A percentile compares a stretch with the other conserved stretches of the same genome.
Conservation (phyloP, 2,329 filamentous ascomycete species). For the Graphilbum sp. region DNA sequence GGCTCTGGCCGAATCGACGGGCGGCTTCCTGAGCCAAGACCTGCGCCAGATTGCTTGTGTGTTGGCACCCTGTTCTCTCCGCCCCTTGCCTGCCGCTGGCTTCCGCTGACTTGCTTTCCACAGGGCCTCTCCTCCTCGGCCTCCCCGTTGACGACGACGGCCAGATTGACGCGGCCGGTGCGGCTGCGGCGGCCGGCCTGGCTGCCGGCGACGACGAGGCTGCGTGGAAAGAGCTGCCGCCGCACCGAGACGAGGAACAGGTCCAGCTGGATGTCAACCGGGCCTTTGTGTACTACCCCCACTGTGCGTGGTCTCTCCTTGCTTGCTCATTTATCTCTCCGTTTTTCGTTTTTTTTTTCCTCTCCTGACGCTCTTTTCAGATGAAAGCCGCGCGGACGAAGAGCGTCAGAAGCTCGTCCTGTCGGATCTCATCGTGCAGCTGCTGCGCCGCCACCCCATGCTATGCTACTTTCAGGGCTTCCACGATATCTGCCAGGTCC, state of each 20-base stretch:
- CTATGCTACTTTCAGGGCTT: constrained; percentile 97
- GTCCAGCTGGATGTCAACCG: constrained; percentile 84
- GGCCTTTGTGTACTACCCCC: constrained; percentile 93
- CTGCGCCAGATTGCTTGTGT: constrained; percentile 64
- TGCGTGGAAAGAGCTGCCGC: constrained; percentile 46
- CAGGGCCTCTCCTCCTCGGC: constrained; percentile 49
- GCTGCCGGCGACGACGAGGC: constrained; percentile 9
- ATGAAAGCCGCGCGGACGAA: constrained; percentile 53
- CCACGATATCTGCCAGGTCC: constrained; percentile 94
- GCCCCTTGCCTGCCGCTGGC: too few species aligned
- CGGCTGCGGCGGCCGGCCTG: constrained; percentile 8
- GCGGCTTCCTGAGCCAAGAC: constrained; percentile 51
- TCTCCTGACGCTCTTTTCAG: constrained; percentile 24
- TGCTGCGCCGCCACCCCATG: constrained; percentile 65
- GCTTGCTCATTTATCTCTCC: too few species aligned
- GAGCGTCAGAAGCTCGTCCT: constrained; percentile 58
- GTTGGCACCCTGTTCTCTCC: constrained; percentile 18
- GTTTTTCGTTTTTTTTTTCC: too few species aligned
- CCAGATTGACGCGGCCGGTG: background rate
- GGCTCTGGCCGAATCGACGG: constrained; percentile 41
- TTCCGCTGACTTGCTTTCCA: constrained; percentile 3
- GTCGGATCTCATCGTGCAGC: constrained; percentile 61
- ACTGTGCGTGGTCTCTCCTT: too few species aligned
- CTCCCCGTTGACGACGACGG: constrained; percentile 3
- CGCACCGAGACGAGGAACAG: constrained; percentile 80